Conservation (phyloP, 139 green algal genomes). For the Zygnema circumcarinatum region DNA sequence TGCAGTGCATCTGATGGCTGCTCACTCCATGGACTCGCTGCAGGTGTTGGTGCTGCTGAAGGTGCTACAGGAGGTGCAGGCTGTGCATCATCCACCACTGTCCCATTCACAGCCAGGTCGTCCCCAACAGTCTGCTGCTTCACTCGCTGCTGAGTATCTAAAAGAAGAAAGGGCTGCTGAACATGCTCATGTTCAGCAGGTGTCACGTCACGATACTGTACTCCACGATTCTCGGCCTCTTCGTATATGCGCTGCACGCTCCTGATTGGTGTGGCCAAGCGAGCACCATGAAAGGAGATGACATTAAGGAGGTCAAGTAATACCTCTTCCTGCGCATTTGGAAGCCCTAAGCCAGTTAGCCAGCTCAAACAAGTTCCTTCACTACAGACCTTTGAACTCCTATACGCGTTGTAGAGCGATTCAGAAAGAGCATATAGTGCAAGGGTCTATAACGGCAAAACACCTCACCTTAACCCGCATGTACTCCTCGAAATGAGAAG, state of each 20-base stretch:
- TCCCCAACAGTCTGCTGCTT: neutral
- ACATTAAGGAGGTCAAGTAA: slow-evolving; percentile 47
- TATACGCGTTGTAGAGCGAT: too few relatives aligned
- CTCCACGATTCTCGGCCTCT: neutral
- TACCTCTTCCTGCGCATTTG: slow-evolving; percentile 34
- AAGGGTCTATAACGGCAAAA: too few relatives aligned
- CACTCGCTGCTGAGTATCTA: neutral
- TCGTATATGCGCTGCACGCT: neutral
- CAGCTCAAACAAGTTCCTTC: too few relatives aligned
- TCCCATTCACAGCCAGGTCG: neutral
- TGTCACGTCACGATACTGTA: neutral
- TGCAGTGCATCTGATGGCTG: too few relatives aligned
- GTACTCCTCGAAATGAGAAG: slow-evolving; percentile 51
- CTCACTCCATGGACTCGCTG: too few relatives aligned
- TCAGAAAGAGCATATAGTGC: too few relatives aligned
- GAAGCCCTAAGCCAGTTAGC: too few relatives aligned
- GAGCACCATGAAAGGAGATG: slow-evolving; percentile 28
- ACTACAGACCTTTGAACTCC: too few relatives aligned
- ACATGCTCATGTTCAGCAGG: neutral
- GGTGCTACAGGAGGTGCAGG: neutral
- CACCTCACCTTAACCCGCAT: slow-evolving; percentile 55
- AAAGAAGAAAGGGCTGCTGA: neutral
- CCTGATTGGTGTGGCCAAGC: slow-evolving; percentile 47
- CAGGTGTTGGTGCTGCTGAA: neutral
- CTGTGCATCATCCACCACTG: neutral